phyloP scores from a whole-genome alignment of 2,329 filamentous ascomycete species.

The Dothistroma pini region DNA sequence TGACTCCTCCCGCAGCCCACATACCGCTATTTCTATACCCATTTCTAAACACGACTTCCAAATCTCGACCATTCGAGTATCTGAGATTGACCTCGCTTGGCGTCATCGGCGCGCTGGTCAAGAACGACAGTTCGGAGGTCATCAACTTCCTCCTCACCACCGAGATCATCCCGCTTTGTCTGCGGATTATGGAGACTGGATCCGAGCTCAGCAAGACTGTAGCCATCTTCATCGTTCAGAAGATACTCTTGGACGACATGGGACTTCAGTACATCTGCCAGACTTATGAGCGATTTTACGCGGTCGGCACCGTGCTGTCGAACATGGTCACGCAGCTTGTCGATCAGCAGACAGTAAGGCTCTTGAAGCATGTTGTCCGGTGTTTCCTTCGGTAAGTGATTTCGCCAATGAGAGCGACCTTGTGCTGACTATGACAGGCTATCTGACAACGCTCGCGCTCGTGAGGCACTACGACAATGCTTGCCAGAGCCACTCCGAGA shows the following conservation, averaged over 20 bases:
- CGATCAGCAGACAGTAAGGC: slow-evolving; percentile 90
- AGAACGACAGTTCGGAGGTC: slow-evolving; percentile 97
- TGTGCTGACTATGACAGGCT: slow-evolving; percentile 54
- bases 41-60: slow-evolving; percentile 97
- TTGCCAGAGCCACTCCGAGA: slow-evolving; percentile 98
- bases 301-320: slow-evolving; percentile 92
- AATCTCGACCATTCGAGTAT: slow-evolving; percentile 96
- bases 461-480: slow-evolving; percentile 91
- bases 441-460: slow-evolving; percentile 92
- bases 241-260: slow-evolving; percentile 95
- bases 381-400: slow-evolving; percentile 82
- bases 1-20: slow-evolving; percentile 61
- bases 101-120: slow-evolving; percentile 94
- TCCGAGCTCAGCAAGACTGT: slow-evolving; percentile 98
- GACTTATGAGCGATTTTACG: slow-evolving; percentile 97
- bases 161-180: slow-evolving; percentile 95
- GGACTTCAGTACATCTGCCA: slow-evolving; percentile 98
- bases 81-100: slow-evolving; percentile 91
- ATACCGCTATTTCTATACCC: slow-evolving; percentile 97
- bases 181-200: slow-evolving; percentile 98
- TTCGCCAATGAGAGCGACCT: neutral
- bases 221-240: slow-evolving; percentile 99
- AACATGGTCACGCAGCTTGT: slow-evolving; percentile 99
- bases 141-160: slow-evolving; percentile 99
- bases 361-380: slow-evolving; percentile 95